These are phyloP conservation scores for Chaetomium fimeti DNA, from an alignment of 495 filamentous ascomycete genomes.

Conservation along the genomic window DNA sequence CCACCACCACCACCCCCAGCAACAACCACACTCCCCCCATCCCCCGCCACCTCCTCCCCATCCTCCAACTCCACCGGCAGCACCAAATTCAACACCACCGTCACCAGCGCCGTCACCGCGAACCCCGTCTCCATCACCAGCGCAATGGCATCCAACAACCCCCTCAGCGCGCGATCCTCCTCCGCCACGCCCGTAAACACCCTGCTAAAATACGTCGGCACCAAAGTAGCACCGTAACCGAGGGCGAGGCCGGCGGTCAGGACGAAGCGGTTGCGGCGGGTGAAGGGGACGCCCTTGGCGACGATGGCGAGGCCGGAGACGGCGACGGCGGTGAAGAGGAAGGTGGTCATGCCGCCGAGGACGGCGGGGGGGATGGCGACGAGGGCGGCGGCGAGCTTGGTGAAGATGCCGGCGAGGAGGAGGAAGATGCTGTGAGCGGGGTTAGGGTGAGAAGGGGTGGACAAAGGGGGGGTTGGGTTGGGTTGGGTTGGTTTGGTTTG, in stretches of 20 bases:
- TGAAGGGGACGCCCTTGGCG: slow-evolving; percentile 68
- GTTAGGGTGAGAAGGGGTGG: no score
- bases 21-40: not conserved
- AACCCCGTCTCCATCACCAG: slow-evolving; percentile 81
- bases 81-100: slow-evolving; percentile 69
- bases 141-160: slow-evolving; percentile 79
- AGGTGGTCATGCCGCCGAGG: slow-evolving; percentile 90
- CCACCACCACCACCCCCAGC: not conserved
- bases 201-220: slow-evolving; percentile 71
- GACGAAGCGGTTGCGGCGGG: slow-evolving; percentile 82
- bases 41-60: slow-evolving; percentile 5
- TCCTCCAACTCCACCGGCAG: slow-evolving; percentile 71
- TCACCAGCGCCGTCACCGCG: slow-evolving; percentile 67
- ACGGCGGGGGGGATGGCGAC: slow-evolving; percentile 79
- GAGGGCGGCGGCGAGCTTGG: slow-evolving; percentile 87
- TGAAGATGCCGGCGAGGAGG: slow-evolving; percentile 83
- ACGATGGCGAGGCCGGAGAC: slow-evolving; percentile 87
- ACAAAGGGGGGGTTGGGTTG: no score
- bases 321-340: slow-evolving; percentile 81
- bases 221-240: slow-evolving; percentile 78
- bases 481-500: not conserved
- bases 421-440: slow-evolving; percentile 74
- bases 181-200: slow-evolving; percentile 69
- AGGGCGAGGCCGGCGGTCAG: slow-evolving; percentile 73
- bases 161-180: slow-evolving; percentile 65